Percentiles rank a stretch among this genome's conserved stretches.
These are phyloP conservation scores for Candida anglica DNA, from an alignment of 805 yeast genomes.

Conservation along the genomic window DNA sequence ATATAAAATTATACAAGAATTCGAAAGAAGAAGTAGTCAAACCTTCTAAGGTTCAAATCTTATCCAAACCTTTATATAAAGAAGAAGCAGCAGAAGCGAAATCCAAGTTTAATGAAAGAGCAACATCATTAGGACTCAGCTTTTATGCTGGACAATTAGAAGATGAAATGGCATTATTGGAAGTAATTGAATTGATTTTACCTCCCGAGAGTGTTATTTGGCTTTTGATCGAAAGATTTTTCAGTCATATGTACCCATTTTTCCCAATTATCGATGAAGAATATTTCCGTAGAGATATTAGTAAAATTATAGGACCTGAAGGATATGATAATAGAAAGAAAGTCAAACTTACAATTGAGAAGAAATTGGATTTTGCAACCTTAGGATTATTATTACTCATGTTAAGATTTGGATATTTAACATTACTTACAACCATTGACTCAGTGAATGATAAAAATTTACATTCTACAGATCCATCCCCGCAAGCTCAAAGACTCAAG, in stretches of 20 bases:
- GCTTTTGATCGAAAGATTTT: slow-evolving; percentile 38
- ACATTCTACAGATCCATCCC: slow-evolving; percentile 19
- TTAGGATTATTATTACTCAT: slow-evolving; percentile 31
- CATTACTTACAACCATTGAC: slow-evolving; percentile 27
- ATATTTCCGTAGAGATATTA: slow-evolving; percentile 23
- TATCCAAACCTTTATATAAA: not conserved
- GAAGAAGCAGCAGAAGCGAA: not conserved
- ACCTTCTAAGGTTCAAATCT: not conserved
- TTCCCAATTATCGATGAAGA: slow-evolving; percentile 40
- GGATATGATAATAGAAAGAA: slow-evolving; percentile 8
- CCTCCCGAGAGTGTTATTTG: slow-evolving; percentile 35
- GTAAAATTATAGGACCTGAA: slow-evolving; percentile 38
- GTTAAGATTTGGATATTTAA: slow-evolving; percentile 28
- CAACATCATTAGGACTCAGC: slow-evolving; percentile 19
- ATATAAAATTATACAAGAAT: slow-evolving; percentile 1
- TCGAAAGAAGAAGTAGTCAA: not conserved
- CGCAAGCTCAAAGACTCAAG: slow-evolving; percentile 18
- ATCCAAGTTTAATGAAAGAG: slow-evolving; percentile 11
- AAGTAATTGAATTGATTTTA: slow-evolving; percentile 26
- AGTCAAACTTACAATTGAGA: slow-evolving; percentile 15
- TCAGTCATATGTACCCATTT: slow-evolving; percentile 38
- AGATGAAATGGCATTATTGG: slow-evolving; percentile 19
- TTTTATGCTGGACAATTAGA: slow-evolving; percentile 26
- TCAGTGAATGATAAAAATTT: slow-evolving; percentile 21
- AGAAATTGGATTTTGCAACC: slow-evolving; percentile 27